phyloP scores from a whole-genome alignment of 148 eudicot species.

The Bassia scoparia region DNA sequence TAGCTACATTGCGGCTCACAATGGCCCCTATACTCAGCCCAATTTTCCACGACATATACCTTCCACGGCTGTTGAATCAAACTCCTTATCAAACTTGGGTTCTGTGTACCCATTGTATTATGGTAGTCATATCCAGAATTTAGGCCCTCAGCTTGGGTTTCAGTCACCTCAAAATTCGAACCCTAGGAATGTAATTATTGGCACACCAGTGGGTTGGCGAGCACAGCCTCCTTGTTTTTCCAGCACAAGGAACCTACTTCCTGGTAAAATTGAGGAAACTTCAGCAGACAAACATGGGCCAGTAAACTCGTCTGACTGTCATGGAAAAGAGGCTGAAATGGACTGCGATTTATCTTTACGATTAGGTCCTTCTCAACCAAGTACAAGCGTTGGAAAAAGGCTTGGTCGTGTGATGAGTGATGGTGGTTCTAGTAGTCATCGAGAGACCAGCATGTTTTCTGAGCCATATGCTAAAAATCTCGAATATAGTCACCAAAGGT shows the following conservation, averaged over 20 bases:
- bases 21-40: constrained; percentile 26
- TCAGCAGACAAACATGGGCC: constrained; percentile 21
- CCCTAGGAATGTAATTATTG: constrained; percentile 48
- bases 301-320: constrained; percentile 26
- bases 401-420: constrained; percentile 22
- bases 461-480: constrained; percentile 26
- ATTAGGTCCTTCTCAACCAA: constrained; percentile 53
- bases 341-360: constrained; percentile 78
- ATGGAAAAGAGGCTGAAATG: constrained; percentile 30
- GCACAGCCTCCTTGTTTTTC: constrained; percentile 39
- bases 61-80: constrained; percentile 30
- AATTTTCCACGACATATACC: constrained; percentile 31
- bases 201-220: constrained; percentile 57
- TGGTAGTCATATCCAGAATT: constrained; percentile 41
- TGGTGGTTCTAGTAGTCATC: constrained; percentile 37
- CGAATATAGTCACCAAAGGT: constrained; percentile 52
- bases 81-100: constrained; percentile 30
- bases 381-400: constrained; percentile 26
- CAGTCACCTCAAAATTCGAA: constrained; percentile 38
- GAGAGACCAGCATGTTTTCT: constrained; percentile 21
- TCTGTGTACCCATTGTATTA: constrained; percentile 70
- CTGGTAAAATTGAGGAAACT: constrained; percentile 21
- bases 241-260: constrained; percentile 36
- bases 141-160: constrained; percentile 31
- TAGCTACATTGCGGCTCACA: constrained; percentile 28